Evolutionary conservation across 2,329 filamentous ascomycete genomes (phyloP).

Genomic region (Cryphonectria naterciae): DNA sequence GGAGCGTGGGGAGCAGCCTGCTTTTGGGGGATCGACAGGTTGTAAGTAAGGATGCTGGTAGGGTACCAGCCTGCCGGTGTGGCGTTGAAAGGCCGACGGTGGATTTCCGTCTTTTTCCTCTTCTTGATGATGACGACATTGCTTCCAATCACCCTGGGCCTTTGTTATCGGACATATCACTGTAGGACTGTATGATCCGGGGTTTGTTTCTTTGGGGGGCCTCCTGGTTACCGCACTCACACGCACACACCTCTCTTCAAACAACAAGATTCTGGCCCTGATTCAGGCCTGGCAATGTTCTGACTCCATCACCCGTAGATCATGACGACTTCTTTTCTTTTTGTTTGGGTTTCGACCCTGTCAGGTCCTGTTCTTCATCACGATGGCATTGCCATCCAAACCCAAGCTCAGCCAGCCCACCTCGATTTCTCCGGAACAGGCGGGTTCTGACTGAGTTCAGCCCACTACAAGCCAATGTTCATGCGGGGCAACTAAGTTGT

Average conservation of each 20-base stretch:
- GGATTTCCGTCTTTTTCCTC: not conserved
- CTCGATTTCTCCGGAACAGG: not conserved
- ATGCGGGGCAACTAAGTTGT: not conserved
- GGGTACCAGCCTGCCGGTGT: slow-evolving; percentile 4
- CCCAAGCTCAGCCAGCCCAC: not conserved
- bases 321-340: not conserved
- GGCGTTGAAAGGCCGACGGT: not conserved
- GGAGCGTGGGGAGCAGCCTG: not conserved
- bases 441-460: not conserved
- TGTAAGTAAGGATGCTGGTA: not conserved
- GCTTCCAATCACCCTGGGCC: not conserved
- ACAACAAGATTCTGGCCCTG: not conserved
- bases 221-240: no score
- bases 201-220: no score
- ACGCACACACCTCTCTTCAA: not conserved
- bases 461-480: not conserved
- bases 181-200: no score
- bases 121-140: slow-evolving; percentile 4
- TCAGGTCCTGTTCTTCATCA: not conserved
- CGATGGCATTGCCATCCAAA: not conserved
- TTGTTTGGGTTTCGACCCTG: not conserved
- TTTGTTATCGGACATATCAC: not conserved
- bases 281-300: not conserved
- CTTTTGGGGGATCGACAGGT: not conserved
- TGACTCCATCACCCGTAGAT: not conserved